phyloP scores from a whole-genome alignment of 768 basidiomycete species.

The Antrodiella citrinella region DNA sequence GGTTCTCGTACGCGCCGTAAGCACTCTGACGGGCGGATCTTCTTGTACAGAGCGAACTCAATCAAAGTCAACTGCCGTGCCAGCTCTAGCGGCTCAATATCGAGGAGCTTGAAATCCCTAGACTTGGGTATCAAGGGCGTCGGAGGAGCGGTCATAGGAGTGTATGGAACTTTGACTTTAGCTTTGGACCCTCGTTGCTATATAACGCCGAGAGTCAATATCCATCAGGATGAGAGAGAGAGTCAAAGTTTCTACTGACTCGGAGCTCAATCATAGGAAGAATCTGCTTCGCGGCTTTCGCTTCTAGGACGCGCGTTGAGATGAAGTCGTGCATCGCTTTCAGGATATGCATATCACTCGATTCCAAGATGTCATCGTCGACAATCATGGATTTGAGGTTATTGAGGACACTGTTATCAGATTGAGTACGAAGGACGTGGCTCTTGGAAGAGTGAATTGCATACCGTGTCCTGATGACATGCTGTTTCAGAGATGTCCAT shows the following conservation, averaged over 20 bases:
- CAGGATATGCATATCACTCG: not conserved
- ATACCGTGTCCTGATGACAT: constrained; percentile 80
- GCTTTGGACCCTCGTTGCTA: not conserved
- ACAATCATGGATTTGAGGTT: not conserved
- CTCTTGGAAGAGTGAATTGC: constrained; percentile 16
- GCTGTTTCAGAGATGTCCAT: constrained; percentile 83
- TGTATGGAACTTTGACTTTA: not conserved
- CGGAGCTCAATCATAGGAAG: constrained; percentile 67
- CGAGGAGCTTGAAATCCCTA: constrained; percentile 72
- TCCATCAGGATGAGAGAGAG: too few relatives aligned
- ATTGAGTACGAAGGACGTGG: not conserved
- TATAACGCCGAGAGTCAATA: too few relatives aligned
- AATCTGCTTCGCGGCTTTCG: not conserved
- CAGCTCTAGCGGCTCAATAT: constrained; percentile 83
- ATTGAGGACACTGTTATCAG: not conserved
- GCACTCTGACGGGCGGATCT: constrained; percentile 87
- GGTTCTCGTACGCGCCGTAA: constrained; percentile 76
- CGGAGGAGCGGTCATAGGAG: not conserved
- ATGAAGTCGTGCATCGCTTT: not conserved
- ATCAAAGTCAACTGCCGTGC: constrained; percentile 90
- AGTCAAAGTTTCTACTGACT: too few relatives aligned
- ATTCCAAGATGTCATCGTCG: not conserved
- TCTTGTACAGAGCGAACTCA: constrained; percentile 81
- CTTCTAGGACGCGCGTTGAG: not conserved
- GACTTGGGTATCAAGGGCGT: constrained; percentile 33